Conservation (phyloP, 257 asterid species). For the Lantana camara region DNA sequence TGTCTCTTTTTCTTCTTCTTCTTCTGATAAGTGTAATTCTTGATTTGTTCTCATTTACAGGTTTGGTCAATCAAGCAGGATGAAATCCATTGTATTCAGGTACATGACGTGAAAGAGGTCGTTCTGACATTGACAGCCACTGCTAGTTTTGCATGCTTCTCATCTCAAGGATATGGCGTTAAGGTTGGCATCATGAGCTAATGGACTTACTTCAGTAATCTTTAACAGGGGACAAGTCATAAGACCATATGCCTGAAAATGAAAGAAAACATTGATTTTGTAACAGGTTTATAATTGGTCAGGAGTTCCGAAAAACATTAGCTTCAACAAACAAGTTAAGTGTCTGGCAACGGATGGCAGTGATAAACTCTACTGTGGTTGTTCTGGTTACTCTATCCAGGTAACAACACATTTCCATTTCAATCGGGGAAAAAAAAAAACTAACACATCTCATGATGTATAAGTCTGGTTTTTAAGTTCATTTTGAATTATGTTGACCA, state of each 20-base stretch:
- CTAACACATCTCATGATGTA: too few species aligned
- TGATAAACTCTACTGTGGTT: constrained; percentile 75
- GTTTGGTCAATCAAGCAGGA: constrained; percentile 83
- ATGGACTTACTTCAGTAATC: neutral
- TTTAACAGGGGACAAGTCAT: neutral
- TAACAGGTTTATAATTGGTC: constrained; percentile 77
- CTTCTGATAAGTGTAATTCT: neutral
- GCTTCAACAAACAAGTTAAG: constrained; percentile 70
- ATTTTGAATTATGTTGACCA: too few species aligned
- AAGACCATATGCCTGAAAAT: too few species aligned
- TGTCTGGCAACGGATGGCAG: constrained; percentile 54
- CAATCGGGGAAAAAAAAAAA: too few species aligned
- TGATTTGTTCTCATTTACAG: constrained; percentile 30
- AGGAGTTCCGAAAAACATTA: constrained; percentile 57
- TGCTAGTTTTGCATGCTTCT: constrained; percentile 53
- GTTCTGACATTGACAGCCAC: constrained; percentile 62
- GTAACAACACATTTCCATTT: constrained; percentile 29
- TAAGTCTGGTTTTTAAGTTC: too few species aligned
- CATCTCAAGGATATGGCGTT: constrained; percentile 74
- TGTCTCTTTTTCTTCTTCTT: neutral
- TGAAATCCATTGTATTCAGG: constrained; percentile 72
- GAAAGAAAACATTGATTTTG: constrained; percentile 9
- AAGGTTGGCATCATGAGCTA: constrained; percentile 46
- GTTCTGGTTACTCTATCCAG: constrained; percentile 70
- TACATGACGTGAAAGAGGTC: constrained; percentile 77